A percentile compares a stretch with the other conserved stretches of the same genome.
These are phyloP conservation scores for Solanum neorickii DNA, from an alignment of 257 asterid species.

Conservation along the genomic window DNA sequence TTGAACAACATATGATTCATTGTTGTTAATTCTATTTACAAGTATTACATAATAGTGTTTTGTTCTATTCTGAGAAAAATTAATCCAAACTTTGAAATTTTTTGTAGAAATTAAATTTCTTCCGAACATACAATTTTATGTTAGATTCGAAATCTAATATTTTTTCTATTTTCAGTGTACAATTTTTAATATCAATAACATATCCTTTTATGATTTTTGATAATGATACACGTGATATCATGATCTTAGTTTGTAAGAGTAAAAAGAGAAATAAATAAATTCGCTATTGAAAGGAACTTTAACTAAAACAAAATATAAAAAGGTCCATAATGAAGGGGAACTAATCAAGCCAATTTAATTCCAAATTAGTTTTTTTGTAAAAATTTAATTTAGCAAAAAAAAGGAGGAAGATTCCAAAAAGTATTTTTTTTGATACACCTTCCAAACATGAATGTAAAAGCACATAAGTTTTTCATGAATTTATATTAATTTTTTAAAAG, in stretches of 20 bases:
- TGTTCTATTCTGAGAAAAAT: not conserved
- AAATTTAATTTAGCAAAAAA: too few species aligned
- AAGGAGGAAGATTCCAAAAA: too few species aligned
- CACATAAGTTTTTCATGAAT: not conserved
- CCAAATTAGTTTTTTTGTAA: not conserved
- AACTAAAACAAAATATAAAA: too few species aligned
- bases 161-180: not conserved
- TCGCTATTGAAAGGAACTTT: not conserved
- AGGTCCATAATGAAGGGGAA: not conserved
- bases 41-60: not conserved
- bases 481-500: too few species aligned
- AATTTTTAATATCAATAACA: too few species aligned
- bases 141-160: not conserved
- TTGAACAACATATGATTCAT: too few species aligned
- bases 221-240: not conserved
- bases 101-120: not conserved
- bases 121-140: not conserved
- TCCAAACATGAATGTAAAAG: too few species aligned
- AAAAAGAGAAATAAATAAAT: too few species aligned
- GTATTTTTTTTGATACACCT: too few species aligned
- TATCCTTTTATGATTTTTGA: not conserved
- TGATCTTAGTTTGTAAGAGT: not conserved
- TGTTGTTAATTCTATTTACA: not conserved
- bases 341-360: not conserved
- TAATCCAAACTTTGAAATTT: not conserved